Evolutionary conservation across 306 rosid genomes (phyloP), one percentile per base, ranked within the genome.

Genomic region (Sindora glabra): DNA sequence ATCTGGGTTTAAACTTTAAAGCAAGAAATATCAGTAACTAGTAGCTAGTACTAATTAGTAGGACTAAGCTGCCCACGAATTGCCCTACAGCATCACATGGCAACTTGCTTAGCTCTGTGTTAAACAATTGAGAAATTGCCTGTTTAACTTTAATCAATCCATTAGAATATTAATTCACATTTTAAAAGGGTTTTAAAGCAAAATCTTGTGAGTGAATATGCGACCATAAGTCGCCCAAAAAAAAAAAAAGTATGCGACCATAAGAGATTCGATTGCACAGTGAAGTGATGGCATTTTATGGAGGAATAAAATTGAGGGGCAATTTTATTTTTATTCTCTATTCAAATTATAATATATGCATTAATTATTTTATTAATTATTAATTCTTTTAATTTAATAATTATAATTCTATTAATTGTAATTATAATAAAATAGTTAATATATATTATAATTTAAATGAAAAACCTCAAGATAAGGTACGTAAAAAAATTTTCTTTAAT

Each of bases 71-170:
- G 53, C 25, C 60, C 52, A 40, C 38, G 38, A 42, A 32, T 63
- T 48, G 46, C 70, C 58, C 73, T 60, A 50, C 60, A 34, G 12
- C 37, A 65, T 66, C 74, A 72, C 65, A 53, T 58, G 65, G 30
- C 63, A 34, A 58, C 60, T 50, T 62, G 68, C 41, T 46, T 69
- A 65, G 33, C 66, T 53, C 68, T 75, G 37, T 47, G 10, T 26
- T 41, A 48, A 75, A 62, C 53, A 62, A 70, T 38, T 22, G 8
- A 60, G 14, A 33, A 61, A 34, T 41, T 42, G 26, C 38, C 12
- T 40, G 50, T 44, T 55, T 62, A 25, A 49, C 68, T 78, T 73
- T 70, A 65, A 65, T 32, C 18, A 15, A 21, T 1, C 65, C 46
- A 27, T 66, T 23, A 51, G 15, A n/a, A 27, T 30, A 59, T 10